phyloP scores from a whole-genome alignment of 2,329 filamentous ascomycete species.

The Colletotrichum godetiae region DNA sequence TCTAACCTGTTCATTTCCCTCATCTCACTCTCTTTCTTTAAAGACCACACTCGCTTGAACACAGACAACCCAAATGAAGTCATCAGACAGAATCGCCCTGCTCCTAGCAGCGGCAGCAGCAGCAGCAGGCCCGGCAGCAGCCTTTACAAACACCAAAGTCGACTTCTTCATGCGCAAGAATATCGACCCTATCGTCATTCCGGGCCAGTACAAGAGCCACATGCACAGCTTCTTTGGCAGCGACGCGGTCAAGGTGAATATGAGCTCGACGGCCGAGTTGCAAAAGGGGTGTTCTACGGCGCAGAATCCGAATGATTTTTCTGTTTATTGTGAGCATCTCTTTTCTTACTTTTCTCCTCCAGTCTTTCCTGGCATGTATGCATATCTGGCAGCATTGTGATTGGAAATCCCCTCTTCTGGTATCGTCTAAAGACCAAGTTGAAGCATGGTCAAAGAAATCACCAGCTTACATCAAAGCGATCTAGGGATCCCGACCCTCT shows the following conservation, averaged over 20 bases:
- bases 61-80: not conserved
- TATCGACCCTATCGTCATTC: conserved; percentile 47
- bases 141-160: not conserved
- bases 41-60: not conserved
- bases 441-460: too few relatives aligned
- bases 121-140: not conserved
- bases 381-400: too few relatives aligned
- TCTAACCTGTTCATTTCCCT: not conserved
- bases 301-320: conserved; percentile 57
- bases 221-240: conserved; percentile 50
- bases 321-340: conserved; percentile 50
- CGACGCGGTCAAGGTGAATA: conserved; percentile 44
- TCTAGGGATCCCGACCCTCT: conserved; percentile 55
- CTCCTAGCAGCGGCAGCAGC: not conserved
- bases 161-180: conserved; percentile 41
- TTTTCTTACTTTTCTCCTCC: not conserved
- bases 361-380: not conserved
- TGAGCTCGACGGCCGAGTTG: conserved; percentile 43
- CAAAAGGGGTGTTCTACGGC: conserved; percentile 53
- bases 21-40: not conserved
- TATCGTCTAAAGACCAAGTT: too few relatives aligned
- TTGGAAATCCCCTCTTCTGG: conserved; percentile 5
- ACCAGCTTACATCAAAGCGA: too few relatives aligned
- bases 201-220: conserved; percentile 46
- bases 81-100: not conserved